Base-by-base conservation (phyloP, 306 rosid genomes). In the Castanea crenata region DNA sequence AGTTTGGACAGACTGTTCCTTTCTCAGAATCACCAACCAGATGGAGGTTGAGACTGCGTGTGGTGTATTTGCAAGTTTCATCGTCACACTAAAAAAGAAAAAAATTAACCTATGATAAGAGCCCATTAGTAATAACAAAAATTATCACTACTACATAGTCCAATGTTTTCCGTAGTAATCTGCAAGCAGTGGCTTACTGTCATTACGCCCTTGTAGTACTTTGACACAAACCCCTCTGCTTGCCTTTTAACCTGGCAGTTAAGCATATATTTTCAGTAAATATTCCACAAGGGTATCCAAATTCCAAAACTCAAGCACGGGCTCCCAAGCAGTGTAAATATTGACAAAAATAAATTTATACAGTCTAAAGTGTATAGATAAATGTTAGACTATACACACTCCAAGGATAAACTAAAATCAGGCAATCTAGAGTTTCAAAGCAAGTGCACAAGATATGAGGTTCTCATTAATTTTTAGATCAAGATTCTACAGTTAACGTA, bases 1-100 rank as follows among this genome's bases (percentile, higher is more conserved):
- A 91, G 82, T 92, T 89, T 35, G 99, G 98, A 84, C 99, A 95
- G 20, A 92, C 93, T 5, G 96, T 88, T 82, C 99, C 99, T 85
- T 90, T 90, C 86, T 94, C 97, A n/a, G 94, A 83, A 87, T 92
- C 96, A 68, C 99, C 98, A 74, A 91, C 78, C 81, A 91, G 76
- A 78, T 90, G 89, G 72, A 91, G 90, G 85, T 87, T 92, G 82
- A 92, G 76, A 87, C 89, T 82, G 54, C 96, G 96, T 1, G 98
- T 95, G 49, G 90, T 71, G 82, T 87, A 79, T 74, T 92, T 90
- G 73, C 99, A 95, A 21, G 97, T 92, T 85, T 95, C 99, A 67
- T 92, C 99, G 12, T 95, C 99, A 80, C 99, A 92, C 99, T 95
- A 90, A 71, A 83, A 78, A 80, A 75, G 69, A 82, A 78, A 79